Base-by-base conservation (phyloP, 139 green algal genomes). In the Coelastrella sp. region DNA sequence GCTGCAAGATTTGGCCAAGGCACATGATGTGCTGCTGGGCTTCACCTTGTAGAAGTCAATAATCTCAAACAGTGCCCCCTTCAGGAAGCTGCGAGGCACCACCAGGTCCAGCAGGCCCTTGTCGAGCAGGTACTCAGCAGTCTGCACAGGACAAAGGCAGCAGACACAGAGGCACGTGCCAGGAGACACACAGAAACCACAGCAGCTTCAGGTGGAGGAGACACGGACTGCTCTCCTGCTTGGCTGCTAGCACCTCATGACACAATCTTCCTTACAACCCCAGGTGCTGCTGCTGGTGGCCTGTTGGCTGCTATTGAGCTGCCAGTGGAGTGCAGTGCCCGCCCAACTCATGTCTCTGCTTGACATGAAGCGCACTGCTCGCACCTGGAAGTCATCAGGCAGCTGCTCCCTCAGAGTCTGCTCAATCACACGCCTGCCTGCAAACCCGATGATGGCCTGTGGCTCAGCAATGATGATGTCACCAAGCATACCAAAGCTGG, bases 401-500 rank as follows among this genome's bases (percentile, higher is more conserved):
- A 95, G 91, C 90, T 95, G 89, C 92, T 96, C 93, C 24, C 93
- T 85, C 35, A 95, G 93, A 14, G 93, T 95, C 91, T 96, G 94
- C 93, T 96, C 94, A 91, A 95, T 96, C 60, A 95, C 93, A 84
- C 94, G 93, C 17, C 93, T 91, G 19, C 93, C 94, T 0, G 93
- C 94, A 90, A 95, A 95, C 80, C 94, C 92, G 27, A 95, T 95
- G 91, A 95, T 95, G 75, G 91, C 94, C 91, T 94, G 92, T 19
- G 93, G 93, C 91, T 95, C 93, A 9, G 94, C 92, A 72, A 96
- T 92, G 85, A 95, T 95, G 82, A 96, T 88, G 85, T 96, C 94
- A 25, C 94, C 94, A 83, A 95, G 87, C 94, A 96, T 95, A 85
- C 92, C 93, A 89, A 95, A 96, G 65, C 82, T 92, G 7, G 93